Base-by-base conservation (phyloP, 2,329 filamentous ascomycete genomes). In the Aureobasidium sp. region DNA sequence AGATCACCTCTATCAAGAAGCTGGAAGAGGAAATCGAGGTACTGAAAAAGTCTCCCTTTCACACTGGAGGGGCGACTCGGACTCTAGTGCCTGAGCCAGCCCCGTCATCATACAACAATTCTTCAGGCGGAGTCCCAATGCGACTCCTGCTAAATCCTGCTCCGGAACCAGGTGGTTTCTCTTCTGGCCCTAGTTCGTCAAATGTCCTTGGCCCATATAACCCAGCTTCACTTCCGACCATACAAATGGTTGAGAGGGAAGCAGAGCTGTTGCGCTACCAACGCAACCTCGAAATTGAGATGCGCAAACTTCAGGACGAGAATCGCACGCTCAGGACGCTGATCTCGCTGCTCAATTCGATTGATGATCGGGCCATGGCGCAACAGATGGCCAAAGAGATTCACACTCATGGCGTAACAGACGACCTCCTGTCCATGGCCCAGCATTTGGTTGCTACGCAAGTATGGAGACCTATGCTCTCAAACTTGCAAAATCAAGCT, bases 81-180 rank as follows among this genome's bases (percentile, higher is more conserved):
- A 7, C 19, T 17, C 19, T 31, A 12, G 31, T n/a, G 19, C 35
- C 39, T 17, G 53, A 57, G 29, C 19, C 44, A 39, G 6, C 9
- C 19, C 17, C 19, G 3, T 29, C 56, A 4, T 42, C 39, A 3
- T 15, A 37, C 27, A 27, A 45, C 4, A 37, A 24, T 22, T 15
- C 56, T 22, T 35, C 54, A n/a, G 47, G 49, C 22, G 58, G 58
- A 53, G 49, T 61, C 11, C 57, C 57, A 17, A 42, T 60, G 44
- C 44, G 27, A 22, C 24, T 42, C 31, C 35, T 60, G 7, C 15
- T 60, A 6, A 60, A 61, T 24, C 58, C 58, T 27, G 47, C 47
- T 17, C 49, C 47, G 1, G 49, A 53, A 11, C 39, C 29, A 2
- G 15, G 22, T 24, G 19, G n/a, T 5, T 3, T 6, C 5, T 48